Percentiles rank a stretch among this genome's conserved stretches.
These are phyloP conservation scores for Barbatosphaeria neglecta DNA, from an alignment of 495 filamentous ascomycete species.

Conservation along the genomic window DNA sequence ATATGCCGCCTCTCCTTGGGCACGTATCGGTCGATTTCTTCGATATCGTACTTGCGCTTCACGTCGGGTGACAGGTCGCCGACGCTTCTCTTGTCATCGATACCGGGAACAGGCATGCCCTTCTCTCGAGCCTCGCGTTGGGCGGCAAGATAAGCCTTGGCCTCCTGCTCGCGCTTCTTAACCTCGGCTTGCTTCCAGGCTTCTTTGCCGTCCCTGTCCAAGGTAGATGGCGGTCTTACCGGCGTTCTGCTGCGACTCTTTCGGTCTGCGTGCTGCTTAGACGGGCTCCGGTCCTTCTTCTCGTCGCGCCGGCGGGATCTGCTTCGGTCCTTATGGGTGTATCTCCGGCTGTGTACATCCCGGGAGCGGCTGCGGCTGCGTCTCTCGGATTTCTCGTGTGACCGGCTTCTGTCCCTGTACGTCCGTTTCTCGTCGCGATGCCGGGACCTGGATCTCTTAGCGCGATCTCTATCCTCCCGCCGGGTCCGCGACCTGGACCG, in stretches of 20 bases:
- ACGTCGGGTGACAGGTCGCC: conserved; percentile 34
- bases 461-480: conserved; percentile 6
- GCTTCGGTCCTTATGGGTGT: conserved; percentile 6
- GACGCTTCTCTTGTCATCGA: conserved; percentile 28
- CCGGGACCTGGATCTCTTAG: neutral
- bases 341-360: conserved; percentile 7
- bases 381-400: conserved; percentile 18
- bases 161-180: conserved; percentile 44
- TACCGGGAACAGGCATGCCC: conserved; percentile 34
- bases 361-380: conserved; percentile 25
- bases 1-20: conserved; percentile 20
- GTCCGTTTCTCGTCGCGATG: conserved; percentile 4
- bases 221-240: conserved; percentile 15
- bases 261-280: conserved; percentile 14
- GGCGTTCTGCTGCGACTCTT: conserved; percentile 27
- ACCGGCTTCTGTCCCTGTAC: conserved; percentile 16
- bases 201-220: conserved; percentile 22
- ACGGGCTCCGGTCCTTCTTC: conserved; percentile 15
- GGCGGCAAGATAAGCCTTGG: conserved; percentile 43
- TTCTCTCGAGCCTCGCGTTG: conserved; percentile 40
- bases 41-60: conserved; percentile 27
- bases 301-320: neutral
- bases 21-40: conserved; percentile 32
- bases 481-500: neutral
- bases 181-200: conserved; percentile 42